phyloP scores from a whole-genome alignment of 805 yeast species.

The Yarrowia bubula region DNA sequence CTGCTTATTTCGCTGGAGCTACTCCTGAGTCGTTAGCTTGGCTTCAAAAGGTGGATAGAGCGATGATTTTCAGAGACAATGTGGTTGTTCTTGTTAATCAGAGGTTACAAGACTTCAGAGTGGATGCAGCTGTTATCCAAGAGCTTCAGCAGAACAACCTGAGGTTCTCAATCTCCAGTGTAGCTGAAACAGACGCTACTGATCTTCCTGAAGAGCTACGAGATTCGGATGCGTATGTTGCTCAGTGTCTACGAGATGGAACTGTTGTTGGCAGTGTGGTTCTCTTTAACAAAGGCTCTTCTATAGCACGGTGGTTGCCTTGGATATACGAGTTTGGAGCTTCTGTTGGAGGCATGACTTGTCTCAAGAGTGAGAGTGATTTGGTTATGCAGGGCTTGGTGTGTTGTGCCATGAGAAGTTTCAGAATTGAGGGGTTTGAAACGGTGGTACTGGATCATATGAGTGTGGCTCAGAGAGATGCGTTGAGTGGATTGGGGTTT shows the following conservation, averaged over 20 bases:
- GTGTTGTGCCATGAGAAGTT: slow-evolving; percentile 4
- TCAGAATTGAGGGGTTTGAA: slow-evolving; percentile 6
- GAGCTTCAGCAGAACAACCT: slow-evolving; percentile 10
- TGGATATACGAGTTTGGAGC: slow-evolving; percentile 18
- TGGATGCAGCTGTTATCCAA: not conserved
- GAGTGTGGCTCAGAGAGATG: slow-evolving; percentile 9
- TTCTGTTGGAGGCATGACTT: slow-evolving; percentile 9
- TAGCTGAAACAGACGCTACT: not conserved
- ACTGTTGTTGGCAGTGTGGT: not conserved
- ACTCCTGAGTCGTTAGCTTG: slow-evolving; percentile 12
- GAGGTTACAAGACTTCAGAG: not conserved
- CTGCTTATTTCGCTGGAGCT: slow-evolving; percentile 6
- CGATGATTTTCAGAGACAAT: slow-evolving; percentile 13
- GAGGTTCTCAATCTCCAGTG: slow-evolving; percentile 4
- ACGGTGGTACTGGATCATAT: slow-evolving; percentile 19
- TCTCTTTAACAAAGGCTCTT: not conserved
- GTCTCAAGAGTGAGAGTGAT: not conserved
- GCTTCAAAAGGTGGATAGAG: slow-evolving; percentile 19
- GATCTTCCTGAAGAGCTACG: slow-evolving; percentile 5
- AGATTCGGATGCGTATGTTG: slow-evolving; percentile 4
- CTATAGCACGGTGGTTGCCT: not conserved
- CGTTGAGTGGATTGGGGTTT: slow-evolving; percentile 1
- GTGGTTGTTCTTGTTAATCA: slow-evolving; percentile 12
- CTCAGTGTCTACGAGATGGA: slow-evolving; percentile 5
- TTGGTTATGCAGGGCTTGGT: slow-evolving; percentile 12